phyloP scores from a whole-genome alignment of 75 land plant genomes.

The Azolla pinnata region DNA sequence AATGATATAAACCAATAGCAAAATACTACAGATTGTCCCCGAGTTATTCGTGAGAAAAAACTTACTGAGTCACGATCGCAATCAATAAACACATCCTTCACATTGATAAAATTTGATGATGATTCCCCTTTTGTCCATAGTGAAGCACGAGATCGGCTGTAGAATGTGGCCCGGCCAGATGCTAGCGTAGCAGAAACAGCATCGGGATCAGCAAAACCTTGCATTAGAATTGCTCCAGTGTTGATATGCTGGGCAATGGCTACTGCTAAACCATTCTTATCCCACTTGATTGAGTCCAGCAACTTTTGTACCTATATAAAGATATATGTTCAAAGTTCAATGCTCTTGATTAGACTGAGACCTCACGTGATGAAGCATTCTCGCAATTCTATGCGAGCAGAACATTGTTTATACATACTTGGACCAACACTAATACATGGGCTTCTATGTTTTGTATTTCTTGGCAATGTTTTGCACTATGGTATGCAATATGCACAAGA shows the following conservation, averaged over 20 bases:
- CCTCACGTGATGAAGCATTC: no score
- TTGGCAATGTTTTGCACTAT: no score
- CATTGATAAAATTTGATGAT: slow-evolving; percentile 81
- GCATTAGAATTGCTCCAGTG: slow-evolving; percentile 90
- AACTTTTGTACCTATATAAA: slow-evolving; percentile 63
- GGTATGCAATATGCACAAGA: no score
- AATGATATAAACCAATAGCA: no score
- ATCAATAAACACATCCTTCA: slow-evolving; percentile 74
- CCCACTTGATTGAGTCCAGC: slow-evolving; percentile 80
- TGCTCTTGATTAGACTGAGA: no score
- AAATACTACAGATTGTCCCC: neutral
- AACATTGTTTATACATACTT: no score
- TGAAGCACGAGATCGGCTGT: slow-evolving; percentile 64
- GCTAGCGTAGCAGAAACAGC: slow-evolving; percentile 62
- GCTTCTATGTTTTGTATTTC: no score
- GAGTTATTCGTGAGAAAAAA: neutral
- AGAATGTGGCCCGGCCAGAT: slow-evolving; percentile 76
- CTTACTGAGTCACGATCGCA: slow-evolving; percentile 96
- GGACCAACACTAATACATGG: no score
- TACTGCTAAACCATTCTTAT: slow-evolving; percentile 75
- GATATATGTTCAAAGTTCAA: no score
- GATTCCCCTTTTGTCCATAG: slow-evolving; percentile 98
- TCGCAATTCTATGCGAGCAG: no score
- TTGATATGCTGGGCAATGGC: slow-evolving; percentile 95
- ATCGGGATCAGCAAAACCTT: slow-evolving; percentile 90